Conservation (phyloP, 2,329 filamentous ascomycete species). For the Aspergillus floridensis region DNA sequence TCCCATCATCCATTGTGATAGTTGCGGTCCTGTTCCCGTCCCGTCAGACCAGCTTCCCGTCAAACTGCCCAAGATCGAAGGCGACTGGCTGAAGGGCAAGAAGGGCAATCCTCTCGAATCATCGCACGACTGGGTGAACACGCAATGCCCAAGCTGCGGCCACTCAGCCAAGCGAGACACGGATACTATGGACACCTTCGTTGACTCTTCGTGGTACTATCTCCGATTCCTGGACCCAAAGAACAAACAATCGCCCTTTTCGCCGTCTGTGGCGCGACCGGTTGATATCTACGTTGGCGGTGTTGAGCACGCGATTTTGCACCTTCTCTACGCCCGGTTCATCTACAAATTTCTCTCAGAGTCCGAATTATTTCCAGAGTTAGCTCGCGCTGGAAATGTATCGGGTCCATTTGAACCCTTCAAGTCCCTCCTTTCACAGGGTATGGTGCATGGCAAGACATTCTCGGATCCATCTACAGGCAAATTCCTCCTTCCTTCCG, state of each 20-base stretch:
- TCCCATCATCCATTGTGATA: slow-evolving; percentile 76
- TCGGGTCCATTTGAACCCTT: slow-evolving; percentile 67
- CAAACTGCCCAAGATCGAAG: slow-evolving; percentile 65
- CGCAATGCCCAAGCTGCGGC: slow-evolving; percentile 68
- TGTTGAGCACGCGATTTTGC: slow-evolving; percentile 86
- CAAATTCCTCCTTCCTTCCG: slow-evolving; percentile 71
- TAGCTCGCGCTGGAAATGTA: slow-evolving; percentile 35
- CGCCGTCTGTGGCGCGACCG: slow-evolving; percentile 58
- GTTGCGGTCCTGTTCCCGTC: slow-evolving; percentile 76
- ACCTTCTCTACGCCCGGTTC: slow-evolving; percentile 85
- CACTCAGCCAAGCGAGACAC: slow-evolving; percentile 74
- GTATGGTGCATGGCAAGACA: slow-evolving; percentile 90
- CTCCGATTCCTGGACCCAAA: slow-evolving; percentile 73
- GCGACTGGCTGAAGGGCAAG: slow-evolving; percentile 66
- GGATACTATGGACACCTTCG: slow-evolving; percentile 95
- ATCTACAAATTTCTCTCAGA: slow-evolving; percentile 80
- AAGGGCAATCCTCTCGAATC: slow-evolving; percentile 74
- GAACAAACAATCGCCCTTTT: slow-evolving; percentile 62
- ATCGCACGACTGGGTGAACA: slow-evolving; percentile 70
- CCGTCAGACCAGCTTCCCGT: slow-evolving; percentile 75
- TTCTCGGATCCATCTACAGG: slow-evolving; percentile 72
- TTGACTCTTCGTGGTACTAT: slow-evolving; percentile 94
- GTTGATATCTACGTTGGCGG: slow-evolving; percentile 89
- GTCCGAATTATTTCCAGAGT: slow-evolving; percentile 39
- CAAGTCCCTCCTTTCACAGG: slow-evolving; percentile 77